Evolutionary conservation across 495 filamentous ascomycete genomes (phyloP), one percentile per base, ranked within the genome.

Genomic region (Aspergillus diversus): DNA sequence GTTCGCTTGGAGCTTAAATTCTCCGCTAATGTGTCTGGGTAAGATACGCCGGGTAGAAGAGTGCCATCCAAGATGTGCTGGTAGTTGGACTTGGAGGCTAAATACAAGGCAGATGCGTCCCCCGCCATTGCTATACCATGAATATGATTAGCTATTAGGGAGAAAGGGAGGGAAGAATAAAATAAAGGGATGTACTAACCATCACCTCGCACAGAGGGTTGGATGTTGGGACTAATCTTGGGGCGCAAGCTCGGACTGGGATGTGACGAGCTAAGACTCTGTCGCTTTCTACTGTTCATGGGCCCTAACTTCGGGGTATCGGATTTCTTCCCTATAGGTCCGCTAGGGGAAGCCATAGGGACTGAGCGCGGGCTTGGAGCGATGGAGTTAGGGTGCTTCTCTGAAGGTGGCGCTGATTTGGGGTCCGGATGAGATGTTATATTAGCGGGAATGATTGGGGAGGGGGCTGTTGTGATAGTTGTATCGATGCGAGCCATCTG

Each of bases 51-150:
- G 0, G 92, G 92, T 5, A 97, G 86, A 48, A 90, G 86, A 46
- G 89, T 98, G 48, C 95, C 95, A 71, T 98, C 94, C 33, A 99
- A 77, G 57, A 99, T 95, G 69, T 97, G 95, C 72, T 99, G 95
- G 70, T 99, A 99, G 72, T 99, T 99, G 17, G 93, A 97, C 71
- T 97, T 97, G 35, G 90, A 90, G 11, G 94, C 92, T 27, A 99
- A 81, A 50, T 97, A 84, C 31, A 94, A 86, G 15, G 94, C 93
- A 15, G 93, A 91, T 1, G 90, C 86, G 65, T 96, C 84, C 53
- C 82, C 74, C n/a, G 84, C 77, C 47, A 88, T 70, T 43, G 77
- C 80, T 80, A 64, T 52, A 71, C 55, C 4, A 62, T 61, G 63
- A 65, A 56, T 63, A 64, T 46, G 42, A 50, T 27, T 31, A 39